Evolutionary conservation across 1,139 yeast species (phyloP), one percentile per base, ranked within the genome.

Genomic region (Lodderomyces elongisporus): DNA sequence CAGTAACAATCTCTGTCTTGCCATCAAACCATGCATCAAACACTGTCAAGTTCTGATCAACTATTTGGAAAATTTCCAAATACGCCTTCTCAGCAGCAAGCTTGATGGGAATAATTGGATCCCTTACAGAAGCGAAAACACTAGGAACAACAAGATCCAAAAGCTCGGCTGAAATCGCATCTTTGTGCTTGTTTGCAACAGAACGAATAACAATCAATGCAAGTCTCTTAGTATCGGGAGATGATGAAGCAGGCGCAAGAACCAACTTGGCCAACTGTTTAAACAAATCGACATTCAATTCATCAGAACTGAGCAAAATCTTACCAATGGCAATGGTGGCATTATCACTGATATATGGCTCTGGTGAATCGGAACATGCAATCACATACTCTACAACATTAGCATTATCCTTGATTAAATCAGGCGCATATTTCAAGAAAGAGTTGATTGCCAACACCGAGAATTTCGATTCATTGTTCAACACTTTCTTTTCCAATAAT

Each of bases 41-140:
- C 17, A 58, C 52, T 1, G 45, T 56, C 60, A 74, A 61, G n/a
- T 70, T 67, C n/a, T 63, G 72, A 40, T 85, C 91, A 27, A 82
- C 88, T 17, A 85, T 79, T 36, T 73, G 67, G 55, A 88, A 80
- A 14, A 87, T 58, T 2, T 88, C 77, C 48, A 89, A 58, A 55
- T 74, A 89, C 1, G 95, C 89, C 64, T 87, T 87, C 56, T 91
- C 98, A 4, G 96, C 95, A 1, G 97, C 96, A 42, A 91, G 70
- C 51, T 88, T 88, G 46, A 91, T 82, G 3, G 98, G 97, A 48
- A 91, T 85, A 30, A 85, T 66, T 12, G 79, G 71, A 48, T 89
- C 96, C 45, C 98, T 74, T 28, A 91, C 83, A 54, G 94, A 81
- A 0, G 80, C 66, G 54, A 91, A 91, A 2, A 88, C 78, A 15